Base-by-base conservation (phyloP, 2,329 filamentous ascomycete species). In the Lachnellula willkommii region DNA sequence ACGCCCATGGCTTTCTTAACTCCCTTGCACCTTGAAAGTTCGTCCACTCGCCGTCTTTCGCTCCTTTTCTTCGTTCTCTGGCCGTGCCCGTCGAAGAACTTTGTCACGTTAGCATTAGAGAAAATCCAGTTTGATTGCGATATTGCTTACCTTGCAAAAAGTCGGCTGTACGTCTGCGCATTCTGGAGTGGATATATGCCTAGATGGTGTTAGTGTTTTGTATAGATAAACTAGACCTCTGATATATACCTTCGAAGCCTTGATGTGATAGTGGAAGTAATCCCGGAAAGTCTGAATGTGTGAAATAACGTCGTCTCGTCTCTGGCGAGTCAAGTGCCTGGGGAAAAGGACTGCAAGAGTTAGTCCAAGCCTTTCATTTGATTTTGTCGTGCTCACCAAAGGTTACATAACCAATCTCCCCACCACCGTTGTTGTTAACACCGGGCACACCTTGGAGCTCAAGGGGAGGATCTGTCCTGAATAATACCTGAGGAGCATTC, bases 181-280 rank as follows among this genome's bases (percentile, higher is more conserved):
- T 99, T 69, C 95, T 85, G 36, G 92, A 95, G 80, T 99, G 94
- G 63, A 99, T 99, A 70, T 96, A 99, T 52, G 95, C 94, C 83
- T 86, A 62, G 6, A 51, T 42, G 32, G 46, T 20, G 36, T 46
- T 35, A 42, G 14, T 45, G 45, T 36, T 12, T 6, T 35, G 5
- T 32, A 40, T 11, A 24, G 49, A 28, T 37, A 12, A 55, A 39
- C 49, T 40, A 9, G 5, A 12, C 26, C 9, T 45, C 7, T 12
- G 32, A 17, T 14, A 42, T 61, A 52, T 72, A 85, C 83, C 80
- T 99, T 99, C 60, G 92, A 96, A 32, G 94, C 95, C 77, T 99
- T 99, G 76, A 99, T 99, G 75, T 99, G 94, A 74, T 99, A 99
- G 74, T 99, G 94, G 80, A 99, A 99, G 75, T 99, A 99, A 71